phyloP scores from a whole-genome alignment of 2,329 filamentous ascomycete genomes.

The Elsinoe necatrix region DNA sequence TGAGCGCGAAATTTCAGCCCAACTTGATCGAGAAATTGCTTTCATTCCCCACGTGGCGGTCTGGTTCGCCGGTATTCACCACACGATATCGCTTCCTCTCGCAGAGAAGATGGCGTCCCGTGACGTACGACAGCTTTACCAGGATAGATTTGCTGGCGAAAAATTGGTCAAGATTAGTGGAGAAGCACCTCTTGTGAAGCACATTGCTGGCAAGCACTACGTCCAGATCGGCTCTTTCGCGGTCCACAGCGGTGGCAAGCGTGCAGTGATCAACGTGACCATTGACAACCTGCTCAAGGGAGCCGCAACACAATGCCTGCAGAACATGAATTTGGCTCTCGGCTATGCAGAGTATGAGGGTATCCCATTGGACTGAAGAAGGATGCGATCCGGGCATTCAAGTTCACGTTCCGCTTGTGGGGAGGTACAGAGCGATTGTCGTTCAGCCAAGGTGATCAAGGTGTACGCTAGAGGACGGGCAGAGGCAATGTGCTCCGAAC shows the following conservation, averaged over 20 bases:
- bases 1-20: constrained; percentile 77
- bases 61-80: constrained; percentile 94
- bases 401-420: neutral
- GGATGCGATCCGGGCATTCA: too few relatives aligned
- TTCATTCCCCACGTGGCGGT: constrained; percentile 94
- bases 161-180: constrained; percentile 88
- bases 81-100: constrained; percentile 83
- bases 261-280: constrained; percentile 87
- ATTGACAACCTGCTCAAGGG: constrained; percentile 94
- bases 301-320: constrained; percentile 83
- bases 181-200: constrained; percentile 76
- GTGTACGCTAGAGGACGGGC: neutral
- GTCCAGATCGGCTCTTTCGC: constrained; percentile 93
- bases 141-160: constrained; percentile 92
- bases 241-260: constrained; percentile 80
- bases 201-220: constrained; percentile 75
- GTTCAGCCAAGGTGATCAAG: neutral
- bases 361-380: constrained; percentile 53
- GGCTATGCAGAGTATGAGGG: constrained; percentile 84
- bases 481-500: neutral
- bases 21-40: constrained; percentile 64
- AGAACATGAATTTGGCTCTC: constrained; percentile 91
- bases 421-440: neutral
- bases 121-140: constrained; percentile 88
- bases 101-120: constrained; percentile 79